These are phyloP conservation scores for Apiotrichum siamense DNA, from an alignment of 1,284 basidiomycete genomes.

Conservation along the genomic window DNA sequence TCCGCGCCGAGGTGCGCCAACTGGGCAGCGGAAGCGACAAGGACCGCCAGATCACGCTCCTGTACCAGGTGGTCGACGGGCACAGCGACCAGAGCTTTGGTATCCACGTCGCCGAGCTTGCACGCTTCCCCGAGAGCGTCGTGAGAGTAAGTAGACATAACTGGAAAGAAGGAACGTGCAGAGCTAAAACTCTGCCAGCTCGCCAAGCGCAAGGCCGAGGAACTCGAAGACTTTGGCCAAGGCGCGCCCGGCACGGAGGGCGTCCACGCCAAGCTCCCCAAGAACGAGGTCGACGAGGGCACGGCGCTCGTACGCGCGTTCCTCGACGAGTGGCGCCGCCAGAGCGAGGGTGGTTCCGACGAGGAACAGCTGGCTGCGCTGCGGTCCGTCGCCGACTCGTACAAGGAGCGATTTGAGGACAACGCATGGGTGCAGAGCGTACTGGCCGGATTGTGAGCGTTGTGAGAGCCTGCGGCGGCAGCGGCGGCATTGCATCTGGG, in stretches of 20 bases:
- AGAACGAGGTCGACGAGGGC: constrained; percentile 67
- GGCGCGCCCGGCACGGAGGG: constrained; percentile 23
- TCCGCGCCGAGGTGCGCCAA: constrained; percentile 80
- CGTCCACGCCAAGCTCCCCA: constrained; percentile 55
- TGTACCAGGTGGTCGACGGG: constrained; percentile 94
- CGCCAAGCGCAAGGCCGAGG: constrained; percentile 90
- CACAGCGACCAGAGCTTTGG: constrained; percentile 96
- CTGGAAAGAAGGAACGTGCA: no score
- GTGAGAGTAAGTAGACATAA: constrained; percentile 59
- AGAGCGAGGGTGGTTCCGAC: constrained; percentile 43
- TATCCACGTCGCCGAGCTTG: constrained; percentile 94
- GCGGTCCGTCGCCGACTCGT: constrained; percentile 60
- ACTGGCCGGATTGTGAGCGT: constrained; percentile 53
- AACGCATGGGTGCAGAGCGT: constrained; percentile 71
- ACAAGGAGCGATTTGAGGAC: constrained; percentile 60
- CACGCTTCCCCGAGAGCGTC: constrained; percentile 92
- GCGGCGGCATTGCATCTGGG: no score
- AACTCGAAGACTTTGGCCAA: constrained; percentile 82
- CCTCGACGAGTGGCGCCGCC: constrained; percentile 64
- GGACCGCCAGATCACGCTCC: constrained; percentile 79
- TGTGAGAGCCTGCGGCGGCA: no score
- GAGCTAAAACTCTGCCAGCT: constrained; percentile 54
- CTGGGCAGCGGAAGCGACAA: constrained; percentile 50
- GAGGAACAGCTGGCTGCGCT: constrained; percentile 64
- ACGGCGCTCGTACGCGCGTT: constrained; percentile 74